A percentile compares a stretch with the other conserved stretches of the same genome.
Conservation (phyloP, 495 filamentous ascomycete genomes). For the Xylaria flabelliformis region DNA sequence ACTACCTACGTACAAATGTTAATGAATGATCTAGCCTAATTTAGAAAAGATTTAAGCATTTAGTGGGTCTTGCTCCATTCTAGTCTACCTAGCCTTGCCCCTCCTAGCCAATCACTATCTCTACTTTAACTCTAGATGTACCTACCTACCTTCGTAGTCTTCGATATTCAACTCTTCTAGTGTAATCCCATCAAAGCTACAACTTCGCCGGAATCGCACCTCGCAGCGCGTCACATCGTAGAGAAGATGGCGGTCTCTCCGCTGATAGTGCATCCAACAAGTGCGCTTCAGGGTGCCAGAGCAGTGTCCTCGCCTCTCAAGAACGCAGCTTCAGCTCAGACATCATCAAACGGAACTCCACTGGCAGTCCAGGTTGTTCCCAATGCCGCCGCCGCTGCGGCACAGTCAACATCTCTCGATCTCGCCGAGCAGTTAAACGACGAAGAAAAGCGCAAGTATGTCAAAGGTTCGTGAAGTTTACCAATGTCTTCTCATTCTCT, state of each 20-base stretch:
- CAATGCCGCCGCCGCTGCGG: conserved; percentile 31
- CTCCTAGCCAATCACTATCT: conserved; percentile 5
- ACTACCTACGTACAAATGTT: too few species aligned
- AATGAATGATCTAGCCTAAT: too few species aligned
- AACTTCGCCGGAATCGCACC: neutral
- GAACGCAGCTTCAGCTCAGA: conserved; percentile 37
- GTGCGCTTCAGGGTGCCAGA: conserved; percentile 32
- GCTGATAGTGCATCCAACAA: conserved; percentile 36
- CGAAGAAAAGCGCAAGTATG: conserved; percentile 82
- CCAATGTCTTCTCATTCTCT: neutral
- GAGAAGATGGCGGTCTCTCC: conserved; percentile 45
- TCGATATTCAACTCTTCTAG: neutral
- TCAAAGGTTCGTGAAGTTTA: conserved; percentile 68
- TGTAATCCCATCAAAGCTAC: neutral
- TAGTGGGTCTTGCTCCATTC: neutral
- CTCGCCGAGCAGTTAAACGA: conserved; percentile 88
- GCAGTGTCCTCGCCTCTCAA: conserved; percentile 42
- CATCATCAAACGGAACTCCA: conserved; percentile 45
- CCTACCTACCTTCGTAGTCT: neutral
- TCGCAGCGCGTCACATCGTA: neutral
- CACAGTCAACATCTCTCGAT: conserved; percentile 53
- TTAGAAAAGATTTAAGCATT: too few species aligned
- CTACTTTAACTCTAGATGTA: conserved; percentile 5
- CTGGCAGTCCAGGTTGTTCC: conserved; percentile 36
- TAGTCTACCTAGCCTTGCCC: conserved; percentile 1